These are phyloP conservation scores for Protomyces inouyei DNA, from an alignment of 1,139 yeast species.

Conservation along the genomic window DNA sequence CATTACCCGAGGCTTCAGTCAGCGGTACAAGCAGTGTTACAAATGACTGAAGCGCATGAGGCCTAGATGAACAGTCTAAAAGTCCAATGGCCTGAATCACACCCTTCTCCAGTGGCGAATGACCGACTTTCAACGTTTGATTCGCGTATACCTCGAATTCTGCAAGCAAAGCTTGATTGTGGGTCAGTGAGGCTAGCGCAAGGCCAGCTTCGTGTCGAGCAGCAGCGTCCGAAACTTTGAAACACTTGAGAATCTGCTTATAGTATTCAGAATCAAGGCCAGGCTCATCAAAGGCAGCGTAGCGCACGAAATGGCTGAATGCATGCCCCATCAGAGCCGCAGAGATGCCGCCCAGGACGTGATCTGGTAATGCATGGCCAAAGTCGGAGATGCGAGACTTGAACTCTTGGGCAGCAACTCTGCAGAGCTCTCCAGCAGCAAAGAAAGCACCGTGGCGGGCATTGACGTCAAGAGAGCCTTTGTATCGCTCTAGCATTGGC, in stretches of 20 bases:
- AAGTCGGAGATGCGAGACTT: background rate
- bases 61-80: background rate
- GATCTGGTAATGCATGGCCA: background rate
- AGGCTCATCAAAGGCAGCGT: background rate
- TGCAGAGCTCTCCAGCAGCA: slow-evolving; percentile 9
- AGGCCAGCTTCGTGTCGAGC: background rate
- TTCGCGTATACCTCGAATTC: background rate
- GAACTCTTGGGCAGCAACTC: background rate
- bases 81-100: background rate
- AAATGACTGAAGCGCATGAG: background rate
- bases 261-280: background rate
- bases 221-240: background rate
- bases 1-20: background rate
- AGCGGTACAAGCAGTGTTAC: background rate
- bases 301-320: background rate
- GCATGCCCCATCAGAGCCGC: background rate
- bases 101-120: background rate
- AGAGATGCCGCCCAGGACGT: background rate
- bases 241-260: background rate
- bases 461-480: background rate
- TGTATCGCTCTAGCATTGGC: background rate
- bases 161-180: background rate
- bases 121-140: background rate
- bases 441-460: slow-evolving; percentile 11
- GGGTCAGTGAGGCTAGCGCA: background rate